Conservation (phyloP, 768 basidiomycete species). For the Auricularia auricula-judae region DNA sequence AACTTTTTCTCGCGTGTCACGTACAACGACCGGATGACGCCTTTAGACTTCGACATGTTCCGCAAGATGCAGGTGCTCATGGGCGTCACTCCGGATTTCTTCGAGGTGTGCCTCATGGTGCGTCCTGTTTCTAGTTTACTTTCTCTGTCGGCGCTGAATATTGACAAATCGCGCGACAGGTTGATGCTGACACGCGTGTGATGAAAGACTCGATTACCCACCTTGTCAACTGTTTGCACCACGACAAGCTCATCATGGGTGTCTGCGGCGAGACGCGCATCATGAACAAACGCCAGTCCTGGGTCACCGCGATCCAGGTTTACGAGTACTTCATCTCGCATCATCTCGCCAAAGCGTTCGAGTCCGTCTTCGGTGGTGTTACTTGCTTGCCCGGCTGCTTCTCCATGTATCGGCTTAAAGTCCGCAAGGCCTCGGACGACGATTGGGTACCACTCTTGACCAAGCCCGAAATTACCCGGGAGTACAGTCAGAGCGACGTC, state of each 20-base stretch:
- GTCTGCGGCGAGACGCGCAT: constrained; percentile 98
- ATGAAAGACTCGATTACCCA: constrained; percentile 82
- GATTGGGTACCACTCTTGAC: constrained; percentile 97
- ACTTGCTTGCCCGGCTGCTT: constrained; percentile 99
- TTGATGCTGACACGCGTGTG: constrained; percentile 97
- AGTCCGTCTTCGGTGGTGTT: constrained; percentile 98
- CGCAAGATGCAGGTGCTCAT: constrained; percentile 91
- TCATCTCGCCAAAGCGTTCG: constrained; percentile 96
- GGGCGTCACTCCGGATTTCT: constrained; percentile 99
- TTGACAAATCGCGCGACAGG: constrained; percentile 35
- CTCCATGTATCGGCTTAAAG: constrained; percentile 98
- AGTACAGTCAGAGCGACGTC: constrained; percentile 92
- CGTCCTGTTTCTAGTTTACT: constrained; percentile 16
- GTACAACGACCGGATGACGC: constrained; percentile 97
- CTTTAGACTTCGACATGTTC: constrained; percentile 96
- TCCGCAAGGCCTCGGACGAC: constrained; percentile 73
- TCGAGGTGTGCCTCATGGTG: constrained; percentile 96
- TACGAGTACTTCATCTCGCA: constrained; percentile 99
- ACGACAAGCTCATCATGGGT: constrained; percentile 98
- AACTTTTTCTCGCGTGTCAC: constrained; percentile 99
- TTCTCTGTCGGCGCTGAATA: not conserved
- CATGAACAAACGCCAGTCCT: constrained; percentile 94
- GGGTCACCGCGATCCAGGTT: constrained; percentile 98
- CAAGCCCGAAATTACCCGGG: constrained; percentile 94
- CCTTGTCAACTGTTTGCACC: constrained; percentile 97